phyloP scores from a whole-genome alignment of 176 grass and related monocot species.

The Olyra latifolia region DNA sequence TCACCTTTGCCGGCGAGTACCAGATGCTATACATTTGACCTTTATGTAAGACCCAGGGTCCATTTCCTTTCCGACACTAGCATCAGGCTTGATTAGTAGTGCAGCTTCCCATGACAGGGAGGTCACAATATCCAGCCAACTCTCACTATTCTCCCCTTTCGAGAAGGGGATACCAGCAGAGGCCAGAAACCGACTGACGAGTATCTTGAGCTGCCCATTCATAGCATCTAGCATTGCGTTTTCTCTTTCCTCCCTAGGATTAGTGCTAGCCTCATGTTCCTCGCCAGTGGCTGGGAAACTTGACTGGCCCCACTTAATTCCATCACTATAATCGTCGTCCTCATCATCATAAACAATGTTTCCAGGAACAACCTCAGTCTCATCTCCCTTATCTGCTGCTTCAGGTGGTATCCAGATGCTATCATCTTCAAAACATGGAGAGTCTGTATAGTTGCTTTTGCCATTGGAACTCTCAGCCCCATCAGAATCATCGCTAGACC shows the following conservation, averaged over 20 bases:
- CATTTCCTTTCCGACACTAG: constrained; percentile 86
- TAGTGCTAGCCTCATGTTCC: constrained; percentile 36
- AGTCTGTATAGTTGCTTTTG: constrained; percentile 11
- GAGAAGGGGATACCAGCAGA: constrained; percentile 63
- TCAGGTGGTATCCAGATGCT: constrained; percentile 73
- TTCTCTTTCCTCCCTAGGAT: constrained; percentile 59
- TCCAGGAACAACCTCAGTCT: constrained; percentile 36
- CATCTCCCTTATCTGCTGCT: constrained; percentile 66
- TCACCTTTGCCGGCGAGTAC: constrained; percentile 76
- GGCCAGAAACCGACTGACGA: constrained; percentile 77
- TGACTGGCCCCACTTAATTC: constrained; percentile 67
- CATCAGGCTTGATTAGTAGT: constrained; percentile 84
- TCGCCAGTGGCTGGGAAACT: constrained; percentile 54
- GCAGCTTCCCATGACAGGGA: constrained; percentile 93
- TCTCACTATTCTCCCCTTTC: constrained; percentile 43
- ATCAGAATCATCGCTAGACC: constrained; percentile 47
- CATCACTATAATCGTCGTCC: constrained; percentile 51
- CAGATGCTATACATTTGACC: constrained; percentile 92
- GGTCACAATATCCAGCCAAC: constrained; percentile 83
- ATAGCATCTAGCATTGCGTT: constrained; percentile 89
- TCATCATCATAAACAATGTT: constrained; percentile 57
- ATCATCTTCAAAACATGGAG: constrained; percentile 34
- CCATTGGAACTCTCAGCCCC: constrained; percentile 45
- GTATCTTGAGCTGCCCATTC: constrained; percentile 95
- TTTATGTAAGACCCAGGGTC: constrained; percentile 95